phyloP scores from a whole-genome alignment of 2,329 filamentous ascomycete genomes.

The Colletotrichum neosansevieriae region DNA sequence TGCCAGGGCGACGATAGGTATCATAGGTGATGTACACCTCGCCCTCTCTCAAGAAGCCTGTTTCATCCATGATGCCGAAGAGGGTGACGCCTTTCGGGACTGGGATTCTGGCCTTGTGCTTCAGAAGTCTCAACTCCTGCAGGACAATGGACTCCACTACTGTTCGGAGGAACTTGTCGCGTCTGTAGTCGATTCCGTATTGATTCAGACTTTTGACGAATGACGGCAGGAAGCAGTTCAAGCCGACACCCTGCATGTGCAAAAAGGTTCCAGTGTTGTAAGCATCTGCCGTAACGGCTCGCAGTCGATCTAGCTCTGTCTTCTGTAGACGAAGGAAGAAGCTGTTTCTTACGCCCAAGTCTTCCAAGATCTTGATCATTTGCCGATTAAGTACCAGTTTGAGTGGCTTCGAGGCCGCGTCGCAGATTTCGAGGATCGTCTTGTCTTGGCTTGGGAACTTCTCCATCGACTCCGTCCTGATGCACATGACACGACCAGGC shows the following conservation, averaged over 20 bases:
- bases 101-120: conserved; percentile 82
- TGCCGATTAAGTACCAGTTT: conserved; percentile 81
- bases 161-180: conserved; percentile 77
- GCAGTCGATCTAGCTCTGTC: conserved; percentile 70
- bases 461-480: conserved; percentile 79
- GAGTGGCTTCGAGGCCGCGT: conserved; percentile 74
- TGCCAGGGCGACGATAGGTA: conserved; percentile 10
- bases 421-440: conserved; percentile 77
- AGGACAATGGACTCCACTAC: conserved; percentile 78
- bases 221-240: conserved; percentile 68
- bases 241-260: conserved; percentile 70
- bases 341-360: conserved; percentile 69
- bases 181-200: conserved; percentile 73
- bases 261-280: conserved; percentile 76
- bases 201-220: conserved; percentile 71
- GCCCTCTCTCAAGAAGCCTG: conserved; percentile 72
- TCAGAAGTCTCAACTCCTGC: conserved; percentile 78
- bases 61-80: conserved; percentile 88
- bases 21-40: conserved; percentile 74
- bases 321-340: conserved; percentile 76
- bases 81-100: conserved; percentile 79
- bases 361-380: conserved; percentile 88
- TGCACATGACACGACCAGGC: conserved; percentile 65
- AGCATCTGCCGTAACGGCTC: conserved; percentile 67
- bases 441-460: conserved; percentile 75